Percentiles rank a stretch among this genome's conserved stretches.
Conservation (phyloP, 2,329 filamentous ascomycete species). For the Hymenoscyphus linearis region DNA sequence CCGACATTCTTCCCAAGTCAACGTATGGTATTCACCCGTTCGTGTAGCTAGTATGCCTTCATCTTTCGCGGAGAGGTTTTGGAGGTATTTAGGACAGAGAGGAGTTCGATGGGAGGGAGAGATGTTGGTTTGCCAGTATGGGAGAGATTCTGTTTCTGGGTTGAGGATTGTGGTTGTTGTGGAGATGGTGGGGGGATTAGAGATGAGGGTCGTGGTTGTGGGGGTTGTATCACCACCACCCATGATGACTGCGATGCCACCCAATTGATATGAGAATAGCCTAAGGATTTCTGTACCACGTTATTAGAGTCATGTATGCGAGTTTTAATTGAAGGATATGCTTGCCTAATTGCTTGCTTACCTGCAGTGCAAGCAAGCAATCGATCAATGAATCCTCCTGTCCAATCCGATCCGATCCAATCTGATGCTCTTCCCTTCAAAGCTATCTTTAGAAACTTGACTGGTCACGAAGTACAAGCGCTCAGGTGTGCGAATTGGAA, state of each 20-base stretch:
- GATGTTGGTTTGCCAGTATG: slow-evolving; percentile 83
- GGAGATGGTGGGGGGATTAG: neutral
- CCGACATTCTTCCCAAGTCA: slow-evolving; percentile 65
- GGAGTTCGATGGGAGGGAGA: slow-evolving; percentile 53
- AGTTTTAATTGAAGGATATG: neutral
- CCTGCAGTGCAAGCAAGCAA: neutral
- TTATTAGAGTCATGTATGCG: neutral
- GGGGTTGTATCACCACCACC: slow-evolving; percentile 22
- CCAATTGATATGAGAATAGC: neutral
- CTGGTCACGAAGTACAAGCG: no score
- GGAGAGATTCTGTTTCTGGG: slow-evolving; percentile 26
- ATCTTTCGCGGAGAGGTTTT: slow-evolving; percentile 61
- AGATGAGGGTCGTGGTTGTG: neutral
- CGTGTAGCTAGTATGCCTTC: slow-evolving; percentile 62
- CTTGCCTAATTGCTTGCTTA: neutral
- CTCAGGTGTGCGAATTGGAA: no score
- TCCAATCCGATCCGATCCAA: no score
- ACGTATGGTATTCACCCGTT: slow-evolving; percentile 57
- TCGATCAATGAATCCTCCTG: neutral
- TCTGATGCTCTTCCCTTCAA: no score
- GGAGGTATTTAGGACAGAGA: slow-evolving; percentile 69
- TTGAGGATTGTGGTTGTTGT: neutral
- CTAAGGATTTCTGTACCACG: neutral
- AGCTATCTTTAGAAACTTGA: neutral
- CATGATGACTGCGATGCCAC: slow-evolving; percentile 17